Conservation (phyloP, 2,329 filamentous ascomycete species). For the Fusarium tuaranense region DNA sequence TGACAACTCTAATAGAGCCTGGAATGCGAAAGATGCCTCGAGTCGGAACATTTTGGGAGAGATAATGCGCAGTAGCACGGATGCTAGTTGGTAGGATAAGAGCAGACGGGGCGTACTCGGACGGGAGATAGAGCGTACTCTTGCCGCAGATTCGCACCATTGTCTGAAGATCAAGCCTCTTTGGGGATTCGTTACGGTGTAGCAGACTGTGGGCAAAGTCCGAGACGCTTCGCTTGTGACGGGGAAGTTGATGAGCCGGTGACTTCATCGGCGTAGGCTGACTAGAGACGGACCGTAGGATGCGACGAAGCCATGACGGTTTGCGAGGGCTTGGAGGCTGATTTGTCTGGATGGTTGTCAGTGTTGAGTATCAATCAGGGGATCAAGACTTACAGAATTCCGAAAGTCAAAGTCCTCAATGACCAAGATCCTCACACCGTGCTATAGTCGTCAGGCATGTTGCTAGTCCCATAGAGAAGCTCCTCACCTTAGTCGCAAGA, state of each 20-base stretch:
- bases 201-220: conserved; percentile 63
- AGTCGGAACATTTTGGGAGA: conserved; percentile 67
- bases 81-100: conserved; percentile 74
- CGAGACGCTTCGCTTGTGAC: conserved; percentile 66
- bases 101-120: conserved; percentile 67
- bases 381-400: conserved; percentile 47
- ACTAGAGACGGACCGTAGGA: conserved; percentile 48
- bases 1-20: conserved; percentile 68
- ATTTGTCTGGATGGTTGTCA: conserved; percentile 36
- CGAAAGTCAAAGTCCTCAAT: conserved; percentile 51
- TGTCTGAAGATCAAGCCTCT: conserved; percentile 65
- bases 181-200: conserved; percentile 58
- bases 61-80: conserved; percentile 73
- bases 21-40: conserved; percentile 73
- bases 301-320: conserved; percentile 53
- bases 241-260: conserved; percentile 26
- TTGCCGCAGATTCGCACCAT: conserved; percentile 73
- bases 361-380: background rate
- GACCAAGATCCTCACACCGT: conserved; percentile 61
- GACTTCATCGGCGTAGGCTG: conserved; percentile 17
- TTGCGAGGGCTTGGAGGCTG: conserved; percentile 43
- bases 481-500: conserved; percentile 66
- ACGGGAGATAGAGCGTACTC: conserved; percentile 70
- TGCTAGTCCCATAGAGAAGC: too few relatives aligned
- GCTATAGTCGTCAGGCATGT: conserved; percentile 50